Conservation (phyloP, 2,329 filamentous ascomycete genomes). For the Colletotrichum sp. region DNA sequence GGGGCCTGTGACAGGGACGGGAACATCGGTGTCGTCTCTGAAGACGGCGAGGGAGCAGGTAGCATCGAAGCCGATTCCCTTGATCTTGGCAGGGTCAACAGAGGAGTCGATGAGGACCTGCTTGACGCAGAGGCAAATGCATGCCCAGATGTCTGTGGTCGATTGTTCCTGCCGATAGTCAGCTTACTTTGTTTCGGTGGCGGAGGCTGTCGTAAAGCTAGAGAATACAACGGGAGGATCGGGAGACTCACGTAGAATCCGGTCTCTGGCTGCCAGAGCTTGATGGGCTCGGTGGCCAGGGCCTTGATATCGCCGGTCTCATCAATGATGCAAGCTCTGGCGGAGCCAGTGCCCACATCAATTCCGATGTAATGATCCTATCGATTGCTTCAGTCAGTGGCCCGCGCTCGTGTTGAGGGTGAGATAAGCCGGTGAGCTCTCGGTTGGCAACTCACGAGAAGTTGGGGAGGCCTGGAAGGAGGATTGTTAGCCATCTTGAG, state of each 20-base stretch:
- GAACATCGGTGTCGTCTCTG: conserved; percentile 85
- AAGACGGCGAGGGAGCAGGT: conserved; percentile 98
- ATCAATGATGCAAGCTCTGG: conserved; percentile 95
- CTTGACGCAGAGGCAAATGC: conserved; percentile 89
- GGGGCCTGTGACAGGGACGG: conserved; percentile 87
- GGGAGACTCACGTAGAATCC: conserved; percentile 69
- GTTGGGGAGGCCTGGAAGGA: conserved; percentile 8
- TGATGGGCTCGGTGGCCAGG: conserved; percentile 76
- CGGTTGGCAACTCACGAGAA: conserved; percentile 9
- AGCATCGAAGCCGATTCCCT: conserved; percentile 95
- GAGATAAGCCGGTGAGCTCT: not conserved
- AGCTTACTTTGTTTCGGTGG: not conserved
- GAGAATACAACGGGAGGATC: not conserved
- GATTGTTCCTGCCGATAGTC: conserved; percentile 79
- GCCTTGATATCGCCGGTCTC: conserved; percentile 85
- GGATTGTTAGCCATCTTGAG: not conserved
- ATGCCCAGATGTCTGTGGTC: conserved; percentile 94
- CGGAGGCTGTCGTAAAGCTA: not conserved
- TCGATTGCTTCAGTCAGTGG: not conserved
- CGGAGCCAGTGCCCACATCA: conserved; percentile 95
- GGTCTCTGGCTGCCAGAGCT: conserved; percentile 78
- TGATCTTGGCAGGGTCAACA: conserved; percentile 76
- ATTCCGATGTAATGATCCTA: conserved; percentile 78
- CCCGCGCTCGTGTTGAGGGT: not conserved
- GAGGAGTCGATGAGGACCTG: conserved; percentile 82